A percentile compares a stretch with the other conserved stretches of the same genome.
Evolutionary conservation across 257 asterid genomes (phyloP).

Genomic region (Solanum bulbocastanum): DNA sequence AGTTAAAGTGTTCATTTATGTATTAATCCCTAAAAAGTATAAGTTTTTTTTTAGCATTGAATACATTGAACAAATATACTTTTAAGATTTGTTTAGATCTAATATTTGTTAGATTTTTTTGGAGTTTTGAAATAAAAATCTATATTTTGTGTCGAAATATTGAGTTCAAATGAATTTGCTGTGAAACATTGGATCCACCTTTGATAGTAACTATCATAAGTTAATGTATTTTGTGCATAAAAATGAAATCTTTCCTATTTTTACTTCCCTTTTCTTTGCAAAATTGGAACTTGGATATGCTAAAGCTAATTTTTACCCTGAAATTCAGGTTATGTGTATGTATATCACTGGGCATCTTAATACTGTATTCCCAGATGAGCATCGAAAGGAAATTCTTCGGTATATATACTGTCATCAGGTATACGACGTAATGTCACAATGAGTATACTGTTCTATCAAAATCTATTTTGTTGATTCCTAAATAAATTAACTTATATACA

Average conservation of each 20-base stretch:
- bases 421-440: neutral
- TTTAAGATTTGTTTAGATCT: neutral
- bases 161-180: neutral
- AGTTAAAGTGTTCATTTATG: neutral
- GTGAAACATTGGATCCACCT: neutral
- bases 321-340: constrained; percentile 46
- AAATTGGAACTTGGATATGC: neutral
- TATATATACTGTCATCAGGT: constrained; percentile 70
- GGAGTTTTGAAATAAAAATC: neutral
- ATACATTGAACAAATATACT: neutral
- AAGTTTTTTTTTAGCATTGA: neutral
- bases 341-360: constrained; percentile 63
- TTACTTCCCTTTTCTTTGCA: neutral
- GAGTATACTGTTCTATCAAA: neutral
- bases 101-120: neutral
- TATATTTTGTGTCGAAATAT: neutral
- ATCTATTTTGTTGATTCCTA: neutral
- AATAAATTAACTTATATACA: neutral
- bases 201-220: neutral
- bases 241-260: no score
- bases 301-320: neutral
- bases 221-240: neutral
- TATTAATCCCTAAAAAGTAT: neutral
- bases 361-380: constrained; percentile 41
- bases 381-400: constrained; percentile 65